Base-by-base conservation (phyloP, 2,329 filamentous ascomycete species). In the Penicillium sumatraense region DNA sequence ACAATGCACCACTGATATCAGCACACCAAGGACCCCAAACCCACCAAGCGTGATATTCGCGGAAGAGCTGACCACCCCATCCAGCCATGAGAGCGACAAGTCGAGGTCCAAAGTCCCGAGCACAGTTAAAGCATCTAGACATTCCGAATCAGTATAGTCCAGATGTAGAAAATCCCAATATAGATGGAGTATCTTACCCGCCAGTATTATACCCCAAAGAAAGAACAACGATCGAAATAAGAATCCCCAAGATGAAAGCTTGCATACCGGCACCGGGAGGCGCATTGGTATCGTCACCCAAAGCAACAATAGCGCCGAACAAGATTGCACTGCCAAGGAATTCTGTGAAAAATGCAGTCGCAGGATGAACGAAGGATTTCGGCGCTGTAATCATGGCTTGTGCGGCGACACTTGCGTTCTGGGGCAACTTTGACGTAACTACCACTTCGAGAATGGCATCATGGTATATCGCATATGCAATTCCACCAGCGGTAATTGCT, bases 221-320 rank as follows among this genome's bases (percentile, higher is more conserved):
- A 53, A 64, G 51, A 20, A 55, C 48, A 11, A 63, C 20, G 20
- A 63, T 48, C 2, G 48, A 54, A 41, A 63, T 61, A 3, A 64
- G 18, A 26, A 64, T 51, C 1, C 60, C 62, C 9, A 61, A 29
- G 5, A 63, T 50, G 21, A 76, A 74, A 0, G 72, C 67, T 26
- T 72, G 68, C 74, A 74, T 75, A 55, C 74, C 73, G 9, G 75
- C 75, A 1, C 77, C 76, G 1, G 77, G 77, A 2, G 78, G 77
- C 0, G 74, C 71, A 51, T 80, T 80, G 10, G 68, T 68, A 38
- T 78, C 75, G 47, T 79, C 78, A 14, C 76, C 72, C 38, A 76
- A 53, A 0, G 74, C 74, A 11, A 76, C 57, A 21, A 76, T 67
- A 1, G 64, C 67, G 3, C 70, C 65, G 7, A 69, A 57, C 6